Evolutionary conservation across 1,284 basidiomycete species (phyloP).

Genomic region (Gymnopus androsaceus): DNA sequence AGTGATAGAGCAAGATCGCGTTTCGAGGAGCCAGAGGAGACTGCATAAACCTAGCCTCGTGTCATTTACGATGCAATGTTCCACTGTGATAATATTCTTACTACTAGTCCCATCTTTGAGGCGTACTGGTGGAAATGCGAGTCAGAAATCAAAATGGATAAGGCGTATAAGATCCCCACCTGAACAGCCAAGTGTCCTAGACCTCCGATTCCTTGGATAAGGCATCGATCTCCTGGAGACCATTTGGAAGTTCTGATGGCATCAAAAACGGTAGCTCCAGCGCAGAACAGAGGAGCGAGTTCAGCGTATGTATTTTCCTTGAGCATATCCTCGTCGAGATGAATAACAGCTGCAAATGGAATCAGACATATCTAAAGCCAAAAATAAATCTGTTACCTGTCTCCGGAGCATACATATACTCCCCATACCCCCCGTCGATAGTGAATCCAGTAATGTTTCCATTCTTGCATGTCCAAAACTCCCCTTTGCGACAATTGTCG

Average conservation of each 20-base stretch:
- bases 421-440: slow-evolving; percentile 25
- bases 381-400: slow-evolving; percentile 6
- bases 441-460: slow-evolving; percentile 21
- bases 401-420: slow-evolving; percentile 20
- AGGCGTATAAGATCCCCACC: slow-evolving; percentile 1
- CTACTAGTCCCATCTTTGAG: slow-evolving; percentile 22
- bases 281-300: slow-evolving; percentile 23
- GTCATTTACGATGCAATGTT: too few relatives aligned
- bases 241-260: slow-evolving; percentile 16
- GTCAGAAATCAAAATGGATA: neutral
- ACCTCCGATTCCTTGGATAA: slow-evolving; percentile 35
- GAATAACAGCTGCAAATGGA: slow-evolving; percentile 22
- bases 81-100: too few relatives aligned
- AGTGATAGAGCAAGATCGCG: slow-evolving; percentile 28
- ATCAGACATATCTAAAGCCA: too few relatives aligned
- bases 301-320: slow-evolving; percentile 22
- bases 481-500: slow-evolving; percentile 20
- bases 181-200: slow-evolving; percentile 30
- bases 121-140: slow-evolving; percentile 21
- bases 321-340: slow-evolving; percentile 20
- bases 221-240: slow-evolving; percentile 27
- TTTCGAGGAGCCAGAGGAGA: slow-evolving; percentile 30
- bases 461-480: slow-evolving; percentile 22
- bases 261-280: slow-evolving; percentile 25
- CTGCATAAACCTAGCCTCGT: slow-evolving; percentile 20